phyloP scores from a whole-genome alignment of 1,139 yeast genomes.

The Suhomyces terraborum region DNA sequence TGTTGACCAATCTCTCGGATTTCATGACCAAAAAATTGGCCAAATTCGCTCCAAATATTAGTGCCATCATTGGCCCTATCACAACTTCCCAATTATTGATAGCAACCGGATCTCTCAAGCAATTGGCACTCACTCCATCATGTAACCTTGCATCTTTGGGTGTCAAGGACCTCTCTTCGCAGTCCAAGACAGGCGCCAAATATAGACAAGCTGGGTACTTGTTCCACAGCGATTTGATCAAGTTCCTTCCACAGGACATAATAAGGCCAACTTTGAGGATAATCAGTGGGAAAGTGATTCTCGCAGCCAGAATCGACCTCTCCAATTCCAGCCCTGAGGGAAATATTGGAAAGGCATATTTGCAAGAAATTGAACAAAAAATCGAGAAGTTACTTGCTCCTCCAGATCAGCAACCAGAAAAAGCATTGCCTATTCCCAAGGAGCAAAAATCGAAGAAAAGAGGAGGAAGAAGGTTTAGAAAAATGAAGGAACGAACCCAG shows the following conservation, averaged over 20 bases:
- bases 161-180: constrained; percentile 52
- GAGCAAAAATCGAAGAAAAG: constrained; percentile 80
- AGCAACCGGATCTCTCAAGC: constrained; percentile 69
- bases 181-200: constrained; percentile 22
- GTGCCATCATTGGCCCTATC: constrained; percentile 70
- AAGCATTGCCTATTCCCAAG: constrained; percentile 82
- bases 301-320: constrained; percentile 84
- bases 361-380: constrained; percentile 58
- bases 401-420: constrained; percentile 66
- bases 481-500: constrained; percentile 77
- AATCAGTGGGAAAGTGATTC: constrained; percentile 72
- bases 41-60: constrained; percentile 76
- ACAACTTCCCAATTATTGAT: constrained; percentile 77
- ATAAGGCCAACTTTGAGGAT: constrained; percentile 76
- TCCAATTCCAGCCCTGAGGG: constrained; percentile 51
- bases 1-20: constrained; percentile 46
- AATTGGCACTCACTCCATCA: constrained; percentile 71
- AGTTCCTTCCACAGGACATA: constrained; percentile 56
- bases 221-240: constrained; percentile 55
- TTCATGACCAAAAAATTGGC: constrained; percentile 61
- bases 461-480: constrained; percentile 81
- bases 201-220: constrained; percentile 69
- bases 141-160: constrained; percentile 86
- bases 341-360: constrained; percentile 57
- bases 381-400: constrained; percentile 76